phyloP scores from a whole-genome alignment of 129 eudicot genomes.

The Lonicera japonica region DNA sequence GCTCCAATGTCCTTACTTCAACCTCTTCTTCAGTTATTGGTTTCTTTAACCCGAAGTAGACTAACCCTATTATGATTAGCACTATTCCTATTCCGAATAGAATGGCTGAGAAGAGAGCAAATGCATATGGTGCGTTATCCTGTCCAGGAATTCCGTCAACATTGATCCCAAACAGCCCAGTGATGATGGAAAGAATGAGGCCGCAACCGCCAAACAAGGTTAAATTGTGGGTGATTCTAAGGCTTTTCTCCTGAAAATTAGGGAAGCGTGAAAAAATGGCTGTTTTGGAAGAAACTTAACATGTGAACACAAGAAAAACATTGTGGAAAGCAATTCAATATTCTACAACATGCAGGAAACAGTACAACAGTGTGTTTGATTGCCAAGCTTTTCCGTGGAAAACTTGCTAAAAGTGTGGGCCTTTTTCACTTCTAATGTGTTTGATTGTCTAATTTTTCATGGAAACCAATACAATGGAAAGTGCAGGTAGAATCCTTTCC shows the following conservation, averaged over 20 bases:
- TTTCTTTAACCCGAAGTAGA: conserved; percentile 72
- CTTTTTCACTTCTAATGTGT: too few relatives aligned
- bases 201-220: conserved; percentile 92
- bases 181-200: conserved; percentile 74
- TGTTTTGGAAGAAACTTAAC: too few relatives aligned
- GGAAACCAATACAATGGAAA: too few relatives aligned
- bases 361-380: too few relatives aligned
- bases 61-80: conserved; percentile 59
- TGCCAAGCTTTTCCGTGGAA: too few relatives aligned
- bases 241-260: conserved; percentile 69
- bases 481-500: too few relatives aligned
- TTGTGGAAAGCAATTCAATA: too few relatives aligned
- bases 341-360: too few relatives aligned
- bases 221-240: conserved; percentile 81
- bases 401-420: too few relatives aligned
- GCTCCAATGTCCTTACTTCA: conserved; percentile 71
- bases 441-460: too few relatives aligned
- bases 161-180: conserved; percentile 85
- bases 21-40: conserved; percentile 76
- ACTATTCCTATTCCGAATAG: conserved; percentile 49
- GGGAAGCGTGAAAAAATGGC: not conserved
- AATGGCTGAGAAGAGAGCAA: conserved; percentile 69
- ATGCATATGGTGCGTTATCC: conserved; percentile 69
- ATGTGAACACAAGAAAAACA: too few relatives aligned
- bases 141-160: conserved; percentile 92